A percentile compares a stretch with the other conserved stretches of the same genome.
Evolutionary conservation across 1,284 basidiomycete species (phyloP).

Genomic region (Apiotrichum siamense): DNA sequence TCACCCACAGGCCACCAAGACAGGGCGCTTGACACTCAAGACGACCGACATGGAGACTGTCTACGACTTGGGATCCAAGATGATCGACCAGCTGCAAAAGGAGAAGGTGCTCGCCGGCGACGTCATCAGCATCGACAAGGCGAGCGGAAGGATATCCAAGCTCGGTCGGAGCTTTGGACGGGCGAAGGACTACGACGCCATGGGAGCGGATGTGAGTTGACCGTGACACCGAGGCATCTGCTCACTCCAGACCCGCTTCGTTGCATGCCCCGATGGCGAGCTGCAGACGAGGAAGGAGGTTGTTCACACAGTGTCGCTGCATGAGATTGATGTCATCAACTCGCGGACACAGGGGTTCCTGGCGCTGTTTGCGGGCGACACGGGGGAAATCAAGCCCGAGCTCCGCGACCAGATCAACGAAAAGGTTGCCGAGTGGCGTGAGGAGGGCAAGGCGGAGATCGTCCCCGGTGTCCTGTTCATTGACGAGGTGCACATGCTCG

Average conservation of each 20-base stretch:
- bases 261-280: constrained; percentile 96
- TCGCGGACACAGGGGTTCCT: constrained; percentile 84
- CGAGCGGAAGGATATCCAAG: constrained; percentile 94
- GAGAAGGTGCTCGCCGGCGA: constrained; percentile 97
- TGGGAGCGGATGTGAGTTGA: constrained; percentile 87
- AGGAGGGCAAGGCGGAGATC: constrained; percentile 97
- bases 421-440: constrained; percentile 95
- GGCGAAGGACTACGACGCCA: constrained; percentile 96
- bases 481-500: constrained; percentile 98
- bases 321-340: constrained; percentile 99
- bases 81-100: constrained; percentile 95
- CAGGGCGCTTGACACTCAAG: constrained; percentile 94
- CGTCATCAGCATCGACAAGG: constrained; percentile 94
- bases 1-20: constrained; percentile 77
- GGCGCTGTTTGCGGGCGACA: constrained; percentile 72
- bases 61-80: constrained; percentile 96
- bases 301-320: constrained; percentile 91
- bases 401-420: constrained; percentile 92
- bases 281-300: constrained; percentile 96
- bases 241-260: constrained; percentile 75
- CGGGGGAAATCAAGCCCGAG: constrained; percentile 98
- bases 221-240: not conserved
- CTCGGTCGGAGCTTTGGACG: constrained; percentile 91
- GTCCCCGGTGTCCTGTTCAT: constrained; percentile 92
- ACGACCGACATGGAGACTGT: constrained; percentile 99